These are phyloP conservation scores for Besnoitia besnoiti DNA, from an alignment of 169 alveolate genomes.

Conservation along the genomic window DNA sequence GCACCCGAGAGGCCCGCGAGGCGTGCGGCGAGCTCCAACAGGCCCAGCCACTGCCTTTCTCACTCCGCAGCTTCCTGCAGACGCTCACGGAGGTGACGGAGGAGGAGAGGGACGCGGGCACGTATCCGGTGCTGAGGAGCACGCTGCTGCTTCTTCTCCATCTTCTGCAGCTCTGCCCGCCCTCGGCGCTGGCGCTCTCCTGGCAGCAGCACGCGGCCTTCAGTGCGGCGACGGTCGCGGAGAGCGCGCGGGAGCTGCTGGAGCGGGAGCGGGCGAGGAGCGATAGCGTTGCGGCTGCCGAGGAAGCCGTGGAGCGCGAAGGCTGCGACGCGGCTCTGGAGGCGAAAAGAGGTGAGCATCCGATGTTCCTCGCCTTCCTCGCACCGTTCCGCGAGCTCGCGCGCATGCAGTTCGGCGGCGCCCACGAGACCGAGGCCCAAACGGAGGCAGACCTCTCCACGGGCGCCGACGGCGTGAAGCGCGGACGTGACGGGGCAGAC, in stretches of 20 bases:
- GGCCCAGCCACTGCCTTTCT: conserved; percentile 34
- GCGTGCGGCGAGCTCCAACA: not conserved
- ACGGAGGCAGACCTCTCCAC: not conserved
- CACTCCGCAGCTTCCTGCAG: conserved; percentile 59
- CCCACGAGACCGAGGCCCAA: not conserved
- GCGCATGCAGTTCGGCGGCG: conserved; percentile 26
- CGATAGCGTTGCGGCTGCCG: no score
- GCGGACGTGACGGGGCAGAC: no score
- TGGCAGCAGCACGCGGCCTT: conserved; percentile 66
- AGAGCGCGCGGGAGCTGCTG: conserved; percentile 52
- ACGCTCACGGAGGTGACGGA: conserved; percentile 44
- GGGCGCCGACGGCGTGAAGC: not conserved
- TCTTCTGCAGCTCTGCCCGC: conserved; percentile 56
- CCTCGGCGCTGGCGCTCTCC: conserved; percentile 43
- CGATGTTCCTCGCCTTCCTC: conserved; percentile 6
- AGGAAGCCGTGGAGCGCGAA: no score
- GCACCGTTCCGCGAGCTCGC: not conserved
- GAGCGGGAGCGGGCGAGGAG: not conserved
- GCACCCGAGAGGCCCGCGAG: not conserved
- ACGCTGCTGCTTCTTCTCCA: conserved; percentile 49
- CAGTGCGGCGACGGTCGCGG: conserved; percentile 64
- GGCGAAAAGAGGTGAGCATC: not conserved
- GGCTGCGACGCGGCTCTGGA: not conserved
- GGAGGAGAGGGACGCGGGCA: conserved; percentile 39
- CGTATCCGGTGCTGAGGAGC: conserved; percentile 38